phyloP scores from a whole-genome alignment of 2,329 filamentous ascomycete species.

The Exophiala xenobiotica region DNA sequence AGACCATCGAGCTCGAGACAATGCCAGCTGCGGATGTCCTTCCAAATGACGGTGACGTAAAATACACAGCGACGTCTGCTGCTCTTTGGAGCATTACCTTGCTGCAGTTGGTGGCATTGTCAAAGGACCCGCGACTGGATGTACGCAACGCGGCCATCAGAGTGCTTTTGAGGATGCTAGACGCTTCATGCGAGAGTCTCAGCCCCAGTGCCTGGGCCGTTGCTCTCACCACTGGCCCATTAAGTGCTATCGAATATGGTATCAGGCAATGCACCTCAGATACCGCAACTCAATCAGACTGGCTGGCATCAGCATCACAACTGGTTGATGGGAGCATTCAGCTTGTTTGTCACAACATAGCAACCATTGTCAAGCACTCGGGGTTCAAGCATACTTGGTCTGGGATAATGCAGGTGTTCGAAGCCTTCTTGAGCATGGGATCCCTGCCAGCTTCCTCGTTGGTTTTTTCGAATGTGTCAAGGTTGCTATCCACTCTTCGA shows the following conservation, averaged over 20 bases:
- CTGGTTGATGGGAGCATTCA: constrained; percentile 20
- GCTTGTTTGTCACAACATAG: constrained; percentile 18
- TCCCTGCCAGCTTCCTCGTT: constrained; percentile 17
- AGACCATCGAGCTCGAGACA: constrained; percentile 11
- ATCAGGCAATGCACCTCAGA: constrained; percentile 8
- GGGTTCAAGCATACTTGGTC: constrained; percentile 23
- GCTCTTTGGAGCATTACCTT: constrained; percentile 26
- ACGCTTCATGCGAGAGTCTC: constrained; percentile 76
- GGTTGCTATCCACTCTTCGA: constrained; percentile 13
- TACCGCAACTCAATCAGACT: constrained; percentile 7
- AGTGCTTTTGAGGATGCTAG: constrained; percentile 85
- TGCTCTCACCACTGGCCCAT: constrained; percentile 50
- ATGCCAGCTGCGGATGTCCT: constrained; percentile 8
- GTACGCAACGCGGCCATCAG: constrained; percentile 69
- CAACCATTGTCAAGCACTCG: constrained; percentile 16
- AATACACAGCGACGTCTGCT: constrained; percentile 2
- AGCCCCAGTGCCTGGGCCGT: constrained; percentile 20
- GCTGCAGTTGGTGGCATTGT: constrained; percentile 36
- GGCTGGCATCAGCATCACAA: constrained; percentile 20
- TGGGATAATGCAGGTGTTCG: constrained; percentile 16
- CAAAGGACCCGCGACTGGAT: constrained; percentile 42
- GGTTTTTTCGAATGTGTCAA: constrained; percentile 20
- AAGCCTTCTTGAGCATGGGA: constrained; percentile 7
- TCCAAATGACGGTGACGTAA: not conserved
- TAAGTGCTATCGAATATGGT: constrained; percentile 13